These are phyloP conservation scores for Vitis riparia DNA, from an alignment of 164 flowering plant species.

Conservation along the genomic window DNA sequence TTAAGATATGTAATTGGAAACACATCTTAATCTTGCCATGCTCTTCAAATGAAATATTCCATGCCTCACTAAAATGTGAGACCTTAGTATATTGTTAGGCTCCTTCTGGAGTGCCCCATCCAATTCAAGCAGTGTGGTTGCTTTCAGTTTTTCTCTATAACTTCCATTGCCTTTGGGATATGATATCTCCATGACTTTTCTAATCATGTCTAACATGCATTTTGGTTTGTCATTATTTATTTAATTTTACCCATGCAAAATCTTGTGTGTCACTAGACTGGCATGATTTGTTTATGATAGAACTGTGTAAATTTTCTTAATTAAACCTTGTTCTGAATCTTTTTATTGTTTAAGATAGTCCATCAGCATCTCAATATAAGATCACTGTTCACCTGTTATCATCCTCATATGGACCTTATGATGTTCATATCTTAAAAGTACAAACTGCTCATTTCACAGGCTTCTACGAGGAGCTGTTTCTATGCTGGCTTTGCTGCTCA, in stretches of 20 bases:
- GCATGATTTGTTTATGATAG: not conserved
- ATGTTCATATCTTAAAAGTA: conserved; percentile 6
- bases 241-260: too few species aligned
- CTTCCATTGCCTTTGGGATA: not conserved
- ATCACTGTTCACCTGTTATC: not conserved
- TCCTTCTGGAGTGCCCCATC: not conserved
- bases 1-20: not conserved
- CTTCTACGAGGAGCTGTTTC: conserved; percentile 96
- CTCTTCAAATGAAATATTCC: not conserved
- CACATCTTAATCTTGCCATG: too few species aligned
- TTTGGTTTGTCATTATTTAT: not conserved
- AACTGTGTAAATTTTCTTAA: not conserved
- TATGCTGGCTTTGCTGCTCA: conserved; percentile 97
- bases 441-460: conserved; percentile 44
- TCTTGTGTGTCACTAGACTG: not conserved
- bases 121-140: not conserved
- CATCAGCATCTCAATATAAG: not conserved
- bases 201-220: not conserved
- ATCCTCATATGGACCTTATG: not conserved
- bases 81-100: not conserved
- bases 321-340: not conserved
- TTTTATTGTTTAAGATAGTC: not conserved
- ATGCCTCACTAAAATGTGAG: not conserved
- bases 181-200: not conserved
- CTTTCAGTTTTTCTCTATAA: not conserved